Evolutionary conservation across 306 rosid species (phyloP).

Genomic region (Vigna angularis): DNA sequence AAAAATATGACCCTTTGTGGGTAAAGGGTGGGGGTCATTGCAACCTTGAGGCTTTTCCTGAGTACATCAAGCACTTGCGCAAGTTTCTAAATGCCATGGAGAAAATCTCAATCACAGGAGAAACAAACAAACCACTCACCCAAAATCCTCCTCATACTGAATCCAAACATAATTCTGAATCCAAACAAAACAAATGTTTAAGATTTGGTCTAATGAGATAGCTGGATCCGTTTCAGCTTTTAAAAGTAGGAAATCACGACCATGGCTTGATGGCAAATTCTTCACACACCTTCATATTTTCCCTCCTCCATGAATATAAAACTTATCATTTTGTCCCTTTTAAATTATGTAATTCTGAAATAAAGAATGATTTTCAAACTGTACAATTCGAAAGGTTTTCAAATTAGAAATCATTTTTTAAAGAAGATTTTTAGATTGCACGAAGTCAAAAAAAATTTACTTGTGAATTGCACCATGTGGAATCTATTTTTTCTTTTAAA

Average conservation of each 20-base stretch:
- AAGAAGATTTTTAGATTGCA: no score
- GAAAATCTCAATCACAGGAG: conserved; percentile 62
- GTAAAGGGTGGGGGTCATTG: conserved; percentile 99
- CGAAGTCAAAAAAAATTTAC: no score
- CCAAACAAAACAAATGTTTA: conserved; percentile 85
- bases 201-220: conserved; percentile 77
- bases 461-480: no score
- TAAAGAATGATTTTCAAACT: no score
- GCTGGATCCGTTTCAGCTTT: conserved; percentile 30
- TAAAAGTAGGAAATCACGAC: conserved; percentile 38
- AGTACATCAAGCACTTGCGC: conserved; percentile 92
- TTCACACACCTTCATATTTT: no score
- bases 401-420: no score
- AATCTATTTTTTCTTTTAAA: no score
- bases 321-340: no score
- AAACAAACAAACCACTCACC: conserved; percentile 60
- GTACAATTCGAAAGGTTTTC: no score
- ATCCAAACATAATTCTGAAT: conserved; percentile 69
- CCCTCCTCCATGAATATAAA: no score
- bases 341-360: no score
- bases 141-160: conserved; percentile 71
- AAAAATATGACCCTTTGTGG: conserved; percentile 97
- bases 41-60: conserved; percentile 92
- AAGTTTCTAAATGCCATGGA: conserved; percentile 90
- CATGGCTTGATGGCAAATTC: neutral